A percentile compares a stretch with the other conserved stretches of the same genome.
Evolutionary conservation across 306 rosid genomes (phyloP).

Genomic region (Ormosia emarginata): DNA sequence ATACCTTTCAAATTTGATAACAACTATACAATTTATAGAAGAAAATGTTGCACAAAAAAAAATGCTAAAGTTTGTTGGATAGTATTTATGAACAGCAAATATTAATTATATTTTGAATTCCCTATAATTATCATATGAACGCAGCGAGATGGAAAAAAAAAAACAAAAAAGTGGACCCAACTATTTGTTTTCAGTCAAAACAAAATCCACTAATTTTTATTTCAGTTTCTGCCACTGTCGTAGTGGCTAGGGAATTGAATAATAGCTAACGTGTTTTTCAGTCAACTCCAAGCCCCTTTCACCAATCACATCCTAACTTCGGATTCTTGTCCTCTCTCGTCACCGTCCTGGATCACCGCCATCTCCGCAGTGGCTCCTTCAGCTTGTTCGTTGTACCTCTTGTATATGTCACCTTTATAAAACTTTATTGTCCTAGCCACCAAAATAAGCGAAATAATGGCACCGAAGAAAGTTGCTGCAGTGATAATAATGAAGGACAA

Average conservation of each 20-base stretch:
- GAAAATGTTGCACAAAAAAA: too few relatives aligned
- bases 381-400: constrained; percentile 19
- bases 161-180: too few relatives aligned
- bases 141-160: too few relatives aligned
- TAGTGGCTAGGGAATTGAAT: background rate
- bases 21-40: too few relatives aligned
- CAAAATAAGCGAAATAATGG: constrained; percentile 31
- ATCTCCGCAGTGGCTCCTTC: background rate
- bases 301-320: background rate
- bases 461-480: constrained; percentile 34
- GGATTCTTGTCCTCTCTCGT: background rate
- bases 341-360: background rate
- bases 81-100: too few relatives aligned
- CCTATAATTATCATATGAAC: too few relatives aligned
- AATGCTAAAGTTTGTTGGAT: too few relatives aligned
- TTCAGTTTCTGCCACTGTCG: background rate
- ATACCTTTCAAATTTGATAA: too few relatives aligned
- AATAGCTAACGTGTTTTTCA: background rate
- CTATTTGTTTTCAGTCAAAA: too few relatives aligned
- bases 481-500: constrained; percentile 43
- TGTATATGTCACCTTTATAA: constrained; percentile 41
- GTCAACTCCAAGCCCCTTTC: background rate
- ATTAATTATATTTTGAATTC: too few relatives aligned
- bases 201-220: too few relatives aligned
- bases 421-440: constrained; percentile 53